A percentile compares a stretch with the other conserved stretches of the same genome.
phyloP scores from a whole-genome alignment of 2,329 filamentous ascomycete species.

The Cordyceps farinosa region DNA sequence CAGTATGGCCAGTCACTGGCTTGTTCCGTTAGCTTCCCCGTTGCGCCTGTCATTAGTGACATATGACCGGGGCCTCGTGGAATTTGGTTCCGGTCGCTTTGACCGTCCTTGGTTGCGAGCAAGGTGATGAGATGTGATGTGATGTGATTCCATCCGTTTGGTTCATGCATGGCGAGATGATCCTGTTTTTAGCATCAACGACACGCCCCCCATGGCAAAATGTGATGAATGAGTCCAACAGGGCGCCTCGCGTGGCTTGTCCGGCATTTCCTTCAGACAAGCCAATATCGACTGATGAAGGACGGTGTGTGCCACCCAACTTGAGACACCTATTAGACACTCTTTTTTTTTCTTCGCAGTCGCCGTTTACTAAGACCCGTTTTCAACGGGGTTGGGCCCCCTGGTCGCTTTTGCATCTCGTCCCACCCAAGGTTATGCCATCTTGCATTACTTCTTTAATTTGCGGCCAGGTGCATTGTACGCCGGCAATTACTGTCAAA shows the following conservation, averaged over 20 bases:
- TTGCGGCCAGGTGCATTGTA: background rate
- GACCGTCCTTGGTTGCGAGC: background rate
- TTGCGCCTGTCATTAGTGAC: background rate
- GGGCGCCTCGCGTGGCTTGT: conserved; percentile 4
- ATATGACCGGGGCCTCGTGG: background rate
- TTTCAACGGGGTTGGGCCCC: background rate
- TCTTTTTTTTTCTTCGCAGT: background rate
- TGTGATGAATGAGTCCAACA: conserved; percentile 1
- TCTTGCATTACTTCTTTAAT: background rate
- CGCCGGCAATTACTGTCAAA: background rate
- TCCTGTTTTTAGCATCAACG: background rate
- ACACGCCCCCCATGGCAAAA: background rate
- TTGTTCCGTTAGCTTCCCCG: background rate
- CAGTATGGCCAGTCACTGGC: background rate
- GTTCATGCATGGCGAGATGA: background rate
- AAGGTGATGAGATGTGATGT: conserved; percentile 1
- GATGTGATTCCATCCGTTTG: background rate
- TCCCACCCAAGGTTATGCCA: too few relatives aligned
- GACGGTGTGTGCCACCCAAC: background rate
- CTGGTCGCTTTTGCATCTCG: background rate
- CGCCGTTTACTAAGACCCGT: conserved; percentile 4
- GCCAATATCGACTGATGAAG: background rate
- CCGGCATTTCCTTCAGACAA: background rate
- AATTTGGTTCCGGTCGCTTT: background rate
- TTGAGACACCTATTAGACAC: conserved; percentile 12